Evolutionary conservation across 2,329 filamentous ascomycete genomes (phyloP), one percentile per base, ranked within the genome.

Genomic region (Neonectria coccinea): DNA sequence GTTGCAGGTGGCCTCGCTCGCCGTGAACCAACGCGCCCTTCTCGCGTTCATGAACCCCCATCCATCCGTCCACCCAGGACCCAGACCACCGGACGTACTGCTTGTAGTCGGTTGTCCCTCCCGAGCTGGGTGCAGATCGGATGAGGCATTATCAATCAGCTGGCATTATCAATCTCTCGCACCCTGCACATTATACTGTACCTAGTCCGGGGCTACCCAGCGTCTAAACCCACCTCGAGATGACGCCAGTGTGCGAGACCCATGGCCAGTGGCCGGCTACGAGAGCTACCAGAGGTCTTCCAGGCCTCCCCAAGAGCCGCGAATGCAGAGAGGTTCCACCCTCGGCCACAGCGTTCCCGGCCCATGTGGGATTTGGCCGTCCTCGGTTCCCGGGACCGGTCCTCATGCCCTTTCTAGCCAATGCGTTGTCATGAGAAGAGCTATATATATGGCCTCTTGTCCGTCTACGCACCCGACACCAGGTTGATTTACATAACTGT

Each of bases 61-160:
- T 55, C 45, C 50, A 45, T 55, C 53, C 31, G 18, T 50, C 50
- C 33, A 39, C 33, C 54, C 48, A 54, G 48, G 33, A 39, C 20
- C 20, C 42, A 22, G 29, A 63, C 50, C 14, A 36, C 36, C 5
- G 50, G 33, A 16, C 25, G 25, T 9, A 20, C 16, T 18, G 18
- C n/a, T 4, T 31, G 22, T 51, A 51, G 55, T 59, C 51, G 51
- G 56, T 50, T 56, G 12, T 36, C 44, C 51, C 18, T 64, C 44
- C 59, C 45, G 27, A 59, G 55, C 41, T 64, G 53, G 27, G 57
- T 42, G 27, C 25, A 56, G 58, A 63, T 66, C 59, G 42, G 68
- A 67, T 67, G 70, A 69, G 67, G 64, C 61, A 70, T 73, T 70
- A 71, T 72, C 70, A 72, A 72, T 72, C 65, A 71, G 54, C 50